Conservation (phyloP, 1,284 basidiomycete genomes). For the Sporisorium reilianum region DNA sequence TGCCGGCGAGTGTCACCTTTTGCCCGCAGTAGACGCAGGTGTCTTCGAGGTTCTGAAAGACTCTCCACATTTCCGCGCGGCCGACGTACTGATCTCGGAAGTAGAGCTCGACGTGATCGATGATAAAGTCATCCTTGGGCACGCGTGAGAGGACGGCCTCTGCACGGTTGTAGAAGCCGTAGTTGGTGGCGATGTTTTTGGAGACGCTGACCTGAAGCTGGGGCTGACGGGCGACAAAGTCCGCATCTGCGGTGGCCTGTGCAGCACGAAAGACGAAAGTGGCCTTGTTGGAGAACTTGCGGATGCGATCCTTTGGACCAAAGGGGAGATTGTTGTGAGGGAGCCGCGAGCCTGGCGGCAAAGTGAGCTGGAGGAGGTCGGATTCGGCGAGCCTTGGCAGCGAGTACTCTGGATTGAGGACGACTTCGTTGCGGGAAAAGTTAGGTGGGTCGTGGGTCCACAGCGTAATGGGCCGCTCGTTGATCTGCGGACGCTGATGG, state of each 20-base stretch:
- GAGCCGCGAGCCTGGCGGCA: slow-evolving; percentile 24
- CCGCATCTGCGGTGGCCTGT: slow-evolving; percentile 57
- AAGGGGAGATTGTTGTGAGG: slow-evolving; percentile 35
- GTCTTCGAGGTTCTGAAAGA: slow-evolving; percentile 61
- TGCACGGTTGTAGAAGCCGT: slow-evolving; percentile 60
- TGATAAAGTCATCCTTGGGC: slow-evolving; percentile 48
- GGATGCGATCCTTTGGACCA: slow-evolving; percentile 33
- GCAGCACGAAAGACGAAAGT: slow-evolving; percentile 60
- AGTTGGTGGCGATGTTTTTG: slow-evolving; percentile 55
- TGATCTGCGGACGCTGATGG: slow-evolving; percentile 47
- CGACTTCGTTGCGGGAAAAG: slow-evolving; percentile 63
- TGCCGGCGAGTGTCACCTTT: slow-evolving; percentile 61
- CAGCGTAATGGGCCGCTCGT: slow-evolving; percentile 49
- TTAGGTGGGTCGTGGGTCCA: slow-evolving; percentile 68
- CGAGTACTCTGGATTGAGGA: slow-evolving; percentile 62
- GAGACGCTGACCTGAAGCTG: slow-evolving; percentile 65
- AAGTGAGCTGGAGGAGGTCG: slow-evolving; percentile 60
- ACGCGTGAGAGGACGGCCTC: slow-evolving; percentile 59
- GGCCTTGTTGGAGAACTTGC: slow-evolving; percentile 30
- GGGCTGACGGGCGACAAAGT: slow-evolving; percentile 50
- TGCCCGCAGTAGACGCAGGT: slow-evolving; percentile 68
- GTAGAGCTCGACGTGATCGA: slow-evolving; percentile 68
- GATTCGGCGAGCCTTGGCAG: slow-evolving; percentile 57
- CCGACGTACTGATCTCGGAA: slow-evolving; percentile 68
- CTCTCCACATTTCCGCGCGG: slow-evolving; percentile 68